Base-by-base conservation (phyloP, 495 filamentous ascomycete species). In the Podospora appendiculata region DNA sequence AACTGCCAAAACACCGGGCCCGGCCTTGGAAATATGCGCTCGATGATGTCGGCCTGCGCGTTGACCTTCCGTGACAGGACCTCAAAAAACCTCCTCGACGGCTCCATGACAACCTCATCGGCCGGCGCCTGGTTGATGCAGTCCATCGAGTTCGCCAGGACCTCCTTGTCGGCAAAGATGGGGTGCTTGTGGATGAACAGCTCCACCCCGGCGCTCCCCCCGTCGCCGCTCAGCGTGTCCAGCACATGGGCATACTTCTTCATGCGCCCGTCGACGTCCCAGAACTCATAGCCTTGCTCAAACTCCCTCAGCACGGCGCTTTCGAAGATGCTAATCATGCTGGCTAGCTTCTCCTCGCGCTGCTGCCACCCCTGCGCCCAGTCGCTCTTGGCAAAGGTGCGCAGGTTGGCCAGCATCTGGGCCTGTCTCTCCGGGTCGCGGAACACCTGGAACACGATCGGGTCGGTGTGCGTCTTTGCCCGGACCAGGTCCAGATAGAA, bases 271-370 rank as follows among this genome's bases (percentile, higher is more conserved):
- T 95, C 86, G 48, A 94, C 81, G 68, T 99, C 92, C 63, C 84
- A 85, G n/a, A 81, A 82, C 64, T 94, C 89, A 55, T 90, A 90
- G 5, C 88, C 94, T 56, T 87, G 86, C 64, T 95, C 88, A 60
- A 97, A 97, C 67, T 97, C 92, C 47, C 86, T 79, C 47, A 95
- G 69, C 8, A 92, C 91, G 4, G 90, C 89, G 50, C 84, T 90
- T 68, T 97, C 91, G 59, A 99, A 97, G 58, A 92, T 86, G 25
- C 78, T 78, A 41, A 86, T 76, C 73, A 93, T 88, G n/a, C 70
- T 71, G 16, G 82, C 75, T 32, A 99, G 68, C 57, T 84, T 84
- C 49, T 83, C 80, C 53, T 85, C 75, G 16, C 93, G 71, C 55
- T 82, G 72, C 50, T 71, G 64, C 79, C 85, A 93, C 6, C 87